These are phyloP conservation scores for Nicotiana tomentosiformis DNA, from an alignment of 257 asterid genomes.

Conservation along the genomic window DNA sequence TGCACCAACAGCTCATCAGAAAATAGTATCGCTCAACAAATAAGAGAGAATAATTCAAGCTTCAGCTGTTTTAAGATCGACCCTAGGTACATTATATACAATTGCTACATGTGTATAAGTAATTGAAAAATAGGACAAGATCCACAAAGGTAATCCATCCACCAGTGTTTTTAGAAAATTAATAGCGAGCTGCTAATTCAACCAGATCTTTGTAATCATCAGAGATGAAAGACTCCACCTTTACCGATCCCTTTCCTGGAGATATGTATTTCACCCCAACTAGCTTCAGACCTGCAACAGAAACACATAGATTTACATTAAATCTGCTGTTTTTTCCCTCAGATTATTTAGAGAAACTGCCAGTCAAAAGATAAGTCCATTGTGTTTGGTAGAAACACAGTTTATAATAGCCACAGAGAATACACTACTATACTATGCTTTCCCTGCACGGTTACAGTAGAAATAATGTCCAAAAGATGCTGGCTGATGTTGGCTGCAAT, in stretches of 20 bases:
- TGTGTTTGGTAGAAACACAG: neutral
- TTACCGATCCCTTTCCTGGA: conserved; percentile 54
- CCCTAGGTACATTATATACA: neutral
- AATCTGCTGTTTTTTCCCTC: neutral
- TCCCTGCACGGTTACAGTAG: neutral
- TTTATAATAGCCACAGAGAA: neutral
- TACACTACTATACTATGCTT: neutral
- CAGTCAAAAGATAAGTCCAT: neutral
- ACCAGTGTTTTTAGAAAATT: conserved; percentile 9
- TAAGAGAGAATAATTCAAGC: neutral
- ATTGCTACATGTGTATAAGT: neutral
- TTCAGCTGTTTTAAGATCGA: neutral
- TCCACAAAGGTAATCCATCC: neutral
- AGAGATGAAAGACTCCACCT: conserved; percentile 55
- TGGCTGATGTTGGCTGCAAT: neutral
- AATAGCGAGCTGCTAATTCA: conserved; percentile 51
- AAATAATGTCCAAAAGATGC: neutral
- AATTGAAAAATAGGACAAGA: neutral
- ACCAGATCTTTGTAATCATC: conserved; percentile 44
- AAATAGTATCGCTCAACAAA: neutral
- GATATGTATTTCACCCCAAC: conserved; percentile 72
- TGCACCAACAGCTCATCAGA: neutral
- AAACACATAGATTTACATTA: neutral
- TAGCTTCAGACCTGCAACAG: conserved; percentile 62
- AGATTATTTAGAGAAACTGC: neutral